These are phyloP conservation scores for Lyophyllum semitale DNA, from an alignment of 768 basidiomycete species.

Conservation along the genomic window DNA sequence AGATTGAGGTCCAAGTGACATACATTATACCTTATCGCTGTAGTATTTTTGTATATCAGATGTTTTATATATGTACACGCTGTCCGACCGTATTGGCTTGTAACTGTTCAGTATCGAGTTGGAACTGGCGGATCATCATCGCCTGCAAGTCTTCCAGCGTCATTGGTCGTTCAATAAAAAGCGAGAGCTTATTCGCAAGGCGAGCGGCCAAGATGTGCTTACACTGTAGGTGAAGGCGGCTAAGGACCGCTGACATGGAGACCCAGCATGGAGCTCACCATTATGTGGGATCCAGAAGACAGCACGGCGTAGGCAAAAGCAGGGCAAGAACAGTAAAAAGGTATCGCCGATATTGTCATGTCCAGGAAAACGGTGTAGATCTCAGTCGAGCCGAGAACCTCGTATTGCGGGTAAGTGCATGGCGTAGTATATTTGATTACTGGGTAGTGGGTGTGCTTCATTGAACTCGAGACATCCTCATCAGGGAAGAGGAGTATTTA, in stretches of 20 bases:
- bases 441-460: slow-evolving; percentile 23
- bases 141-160: slow-evolving; percentile 49
- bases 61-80: background rate
- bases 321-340: slow-evolving; percentile 74
- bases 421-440: slow-evolving; percentile 63
- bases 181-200: slow-evolving; percentile 56
- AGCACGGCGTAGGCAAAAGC: slow-evolving; percentile 70
- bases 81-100: background rate
- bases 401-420: slow-evolving; percentile 61
- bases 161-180: slow-evolving; percentile 51
- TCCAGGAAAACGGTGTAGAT: slow-evolving; percentile 61
- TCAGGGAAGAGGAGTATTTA: slow-evolving; percentile 26
- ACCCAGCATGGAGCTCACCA: slow-evolving; percentile 45
- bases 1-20: background rate
- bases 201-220: slow-evolving; percentile 75
- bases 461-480: background rate
- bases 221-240: slow-evolving; percentile 47
- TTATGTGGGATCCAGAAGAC: slow-evolving; percentile 56
- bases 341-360: slow-evolving; percentile 35
- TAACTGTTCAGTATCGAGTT: slow-evolving; percentile 6
- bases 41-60: background rate
- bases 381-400: slow-evolving; percentile 67
- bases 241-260: background rate
- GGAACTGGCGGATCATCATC: slow-evolving; percentile 38
- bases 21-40: background rate